Base-by-base conservation (phyloP, 2,329 filamentous ascomycete species). In the Arthrobotrys entomopaga region DNA sequence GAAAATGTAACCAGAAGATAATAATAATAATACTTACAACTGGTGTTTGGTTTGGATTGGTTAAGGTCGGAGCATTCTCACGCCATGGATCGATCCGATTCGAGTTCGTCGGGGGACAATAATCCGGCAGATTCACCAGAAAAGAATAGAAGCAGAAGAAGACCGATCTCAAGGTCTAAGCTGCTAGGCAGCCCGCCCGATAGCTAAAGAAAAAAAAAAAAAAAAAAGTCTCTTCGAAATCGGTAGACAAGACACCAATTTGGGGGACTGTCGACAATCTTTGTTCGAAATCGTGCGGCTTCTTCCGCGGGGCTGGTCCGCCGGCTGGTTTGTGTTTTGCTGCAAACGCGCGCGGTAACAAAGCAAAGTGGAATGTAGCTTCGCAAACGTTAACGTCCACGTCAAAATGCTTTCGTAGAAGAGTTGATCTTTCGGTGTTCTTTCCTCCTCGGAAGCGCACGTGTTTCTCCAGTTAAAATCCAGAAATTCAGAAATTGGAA, bases 141-240 rank as follows among this genome's bases (percentile, higher is more conserved):
- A 34, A 34, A 34, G 29, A 34, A 29, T 29, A 29, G 10, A 34
- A 34, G 29, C 10, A 34, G 3, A n/a, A 29, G 26, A 34, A 34
- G 29, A 34, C 10, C 29, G 29, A 34, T 34, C 29, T 34, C 26
- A 29, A 60, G 48, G 49, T 60, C 43, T 66, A 50, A 65, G 61
- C 61, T 66, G 69, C 56, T 73, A 73, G 69, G 69, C 69, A 61
- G 61, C 69, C 69, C 16, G 60, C 54, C 54, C 46, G 13, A n/a
- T 34, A 38, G n/a, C 42, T 16, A 16, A 43, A 40, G 20, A 40
- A 70, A 42, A 63, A 50, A 10, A 19, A 50, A 20, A 8, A 46
- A 42, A 22, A 20, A n/a, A 46, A 38, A 20, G n/a, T 20, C 16
- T 61, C 29, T 34, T 34, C 29, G 10, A 29, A 34, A 34, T 34